Base-by-base conservation (phyloP, 441 rosid genomes). In the Populus hybrid region DNA sequence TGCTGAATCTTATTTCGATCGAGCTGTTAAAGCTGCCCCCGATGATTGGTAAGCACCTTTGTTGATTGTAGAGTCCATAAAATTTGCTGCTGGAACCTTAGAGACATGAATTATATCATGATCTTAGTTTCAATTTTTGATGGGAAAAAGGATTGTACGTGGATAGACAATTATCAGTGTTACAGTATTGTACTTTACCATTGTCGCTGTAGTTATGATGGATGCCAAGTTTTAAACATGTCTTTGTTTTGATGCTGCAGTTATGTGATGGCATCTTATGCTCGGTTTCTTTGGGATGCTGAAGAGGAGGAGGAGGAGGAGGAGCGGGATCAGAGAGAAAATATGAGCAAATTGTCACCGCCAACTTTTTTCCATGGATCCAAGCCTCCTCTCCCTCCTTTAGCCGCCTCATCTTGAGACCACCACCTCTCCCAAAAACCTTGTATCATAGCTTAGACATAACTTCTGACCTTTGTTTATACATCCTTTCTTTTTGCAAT, bases 251-350 rank as follows among this genome's bases (percentile, higher is more conserved):
- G 75, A 16, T 86, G 86, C 53, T 85, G 82, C 88, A 94, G 98
- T 77, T 90, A 83, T 81, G 95, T 93, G 34, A 83, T 91, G 69
- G 98, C 98, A 73, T 93, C 97, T 1, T 92, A 93, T 82, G 97
- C 95, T 21, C 82, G 90, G 50, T 94, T 28, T 28, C 30, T 28
- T 28, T 28, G 30, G 30, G 30, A 28, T 28, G 30, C 30, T 30
- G 32, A 30, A 6, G 57, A 50, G 57, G 57, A 69, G 91, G 50
- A 87, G 57, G 93, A 89, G 61, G 92, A 82, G 7, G 89, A 82
- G 0, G 75, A 38, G 61, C 81, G 53, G 46, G 87, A 83, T 74
- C 85, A 78, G 57, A 50, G 5, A 14, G 57, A 50, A 38, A 50
- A 14, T 65, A 80, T 63, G 87, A 66, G 61, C 64, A 81, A 78